Base-by-base conservation (phyloP, 1,284 basidiomycete genomes). In the Volvariella volvacea region DNA sequence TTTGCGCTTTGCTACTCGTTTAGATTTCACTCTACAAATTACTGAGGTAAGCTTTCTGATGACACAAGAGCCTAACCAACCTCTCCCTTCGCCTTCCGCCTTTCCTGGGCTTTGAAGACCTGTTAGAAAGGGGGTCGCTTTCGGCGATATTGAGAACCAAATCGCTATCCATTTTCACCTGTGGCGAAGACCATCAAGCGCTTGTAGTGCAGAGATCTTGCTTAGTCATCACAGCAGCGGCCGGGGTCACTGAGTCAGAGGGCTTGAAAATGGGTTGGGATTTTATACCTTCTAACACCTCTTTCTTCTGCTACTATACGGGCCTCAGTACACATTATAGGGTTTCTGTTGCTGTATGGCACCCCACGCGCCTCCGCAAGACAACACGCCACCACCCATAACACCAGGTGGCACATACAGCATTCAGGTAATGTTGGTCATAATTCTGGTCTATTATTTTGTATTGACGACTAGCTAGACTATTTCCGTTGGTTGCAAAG, bases 401-500 rank as follows among this genome's bases (percentile, higher is more conserved):
- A 80, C 82, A 1, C 71, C 76, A 50, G 84, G 85, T 46, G 88
- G 88, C 39, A 76, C 80, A 19, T 92, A 90, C 61, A 71, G 68
- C 28, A 74, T 92, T 46, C 78, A 86, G 57, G 88, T 85, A 58
- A 62, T 15, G n/a, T 36, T 15, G 4, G 15, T 8, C n/a, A n/a
- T n/a, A n/a, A 36, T 8, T 6, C 19, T 15, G 78, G 48, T 42
- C 46, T 42, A 37, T 47, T 22, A 39, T 42, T 52, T 41, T 32
- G 58, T 50, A 57, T 51, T 42, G 46, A 22, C 51, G 50, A 48
- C 46, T 48, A 36, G 20, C 43, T 63, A 95, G 92, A 83, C 81
- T 33, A 80, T 97, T 52, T 78, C 82, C 48, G 87, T 92, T 53
- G 93, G 93, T 47, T 95, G 92, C 70, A 95, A 95, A 71, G 79